These are phyloP conservation scores for Corymbia citriodora DNA, from an alignment of 441 rosid genomes.

Conservation along the genomic window DNA sequence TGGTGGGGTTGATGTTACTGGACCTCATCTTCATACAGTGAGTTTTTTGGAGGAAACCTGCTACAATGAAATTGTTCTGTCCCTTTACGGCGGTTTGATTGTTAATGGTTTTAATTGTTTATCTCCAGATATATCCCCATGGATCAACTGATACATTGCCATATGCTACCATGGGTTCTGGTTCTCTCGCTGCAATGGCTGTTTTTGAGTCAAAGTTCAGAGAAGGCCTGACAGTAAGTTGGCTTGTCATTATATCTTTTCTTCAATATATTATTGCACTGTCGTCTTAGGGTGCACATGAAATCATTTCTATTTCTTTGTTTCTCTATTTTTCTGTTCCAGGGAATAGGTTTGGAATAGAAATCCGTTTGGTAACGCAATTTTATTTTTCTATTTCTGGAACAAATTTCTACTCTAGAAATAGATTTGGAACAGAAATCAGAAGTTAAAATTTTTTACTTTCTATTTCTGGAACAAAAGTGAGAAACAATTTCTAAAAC, in stretches of 20 bases:
- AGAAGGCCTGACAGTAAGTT: conserved; percentile 89
- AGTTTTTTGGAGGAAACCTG: conserved; percentile 11
- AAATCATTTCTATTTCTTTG: too few species aligned
- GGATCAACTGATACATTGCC: conserved; percentile 96
- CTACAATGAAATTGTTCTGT: background rate
- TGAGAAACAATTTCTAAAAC: too few species aligned
- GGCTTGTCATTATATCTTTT: background rate
- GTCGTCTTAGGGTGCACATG: background rate
- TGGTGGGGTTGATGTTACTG: conserved; percentile 95
- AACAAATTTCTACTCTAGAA: too few species aligned
- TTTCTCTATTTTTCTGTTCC: too few species aligned
- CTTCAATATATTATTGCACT: background rate
- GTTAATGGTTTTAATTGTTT: conserved; percentile 4
- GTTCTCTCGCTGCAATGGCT: conserved; percentile 98
- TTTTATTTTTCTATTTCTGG: too few species aligned
- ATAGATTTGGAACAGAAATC: too few species aligned
- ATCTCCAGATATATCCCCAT: conserved; percentile 84
- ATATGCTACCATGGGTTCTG: conserved; percentile 98
- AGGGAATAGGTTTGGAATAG: too few species aligned
- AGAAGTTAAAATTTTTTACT: too few species aligned
- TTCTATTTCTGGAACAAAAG: too few species aligned
- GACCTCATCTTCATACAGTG: conserved; percentile 95
- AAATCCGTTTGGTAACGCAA: too few species aligned
- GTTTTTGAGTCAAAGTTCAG: conserved; percentile 83
- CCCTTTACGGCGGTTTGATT: background rate